Evolutionary conservation across 495 filamentous ascomycete species (phyloP).

Genomic region (Thermothielavioides terrestris): DNA sequence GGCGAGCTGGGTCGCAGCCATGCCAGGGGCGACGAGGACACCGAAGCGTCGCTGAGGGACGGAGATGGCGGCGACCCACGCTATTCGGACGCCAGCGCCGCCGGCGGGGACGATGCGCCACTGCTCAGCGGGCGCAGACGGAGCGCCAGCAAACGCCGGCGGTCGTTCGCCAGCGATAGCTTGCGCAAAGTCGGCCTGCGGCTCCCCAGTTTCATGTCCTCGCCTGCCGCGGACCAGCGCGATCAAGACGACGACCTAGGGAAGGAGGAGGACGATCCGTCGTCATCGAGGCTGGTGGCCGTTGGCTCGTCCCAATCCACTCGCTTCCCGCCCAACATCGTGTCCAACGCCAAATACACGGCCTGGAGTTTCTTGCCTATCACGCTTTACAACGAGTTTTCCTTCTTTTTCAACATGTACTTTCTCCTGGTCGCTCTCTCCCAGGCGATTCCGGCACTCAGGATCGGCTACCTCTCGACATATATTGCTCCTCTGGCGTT

Average conservation of each 20-base stretch:
- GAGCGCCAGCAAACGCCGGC: conserved; percentile 17
- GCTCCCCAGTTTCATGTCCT: conserved; percentile 47
- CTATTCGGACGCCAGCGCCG: conserved; percentile 44
- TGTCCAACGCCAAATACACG: conserved; percentile 99
- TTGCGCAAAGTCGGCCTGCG: conserved; percentile 33
- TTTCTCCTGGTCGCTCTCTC: conserved; percentile 92
- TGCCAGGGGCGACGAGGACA: conserved; percentile 47
- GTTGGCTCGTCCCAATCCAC: conserved; percentile 43
- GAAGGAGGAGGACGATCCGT: conserved; percentile 46
- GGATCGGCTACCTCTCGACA: conserved; percentile 90
- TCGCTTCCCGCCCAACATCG: conserved; percentile 69
- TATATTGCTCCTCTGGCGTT: conserved; percentile 91
- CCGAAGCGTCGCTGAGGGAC: conserved; percentile 48
- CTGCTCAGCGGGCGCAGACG: conserved; percentile 42
- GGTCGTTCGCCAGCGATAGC: conserved; percentile 29
- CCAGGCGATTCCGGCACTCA: conserved; percentile 77
- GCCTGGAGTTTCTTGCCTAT: conserved; percentile 87
- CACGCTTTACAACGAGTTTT: conserved; percentile 97
- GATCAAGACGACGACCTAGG: conserved; percentile 29
- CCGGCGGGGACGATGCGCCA: conserved; percentile 56
- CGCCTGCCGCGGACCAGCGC: conserved; percentile 18
- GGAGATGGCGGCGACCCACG: conserved; percentile 42
- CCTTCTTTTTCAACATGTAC: conserved; percentile 99
- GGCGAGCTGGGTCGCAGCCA: conserved; percentile 51
- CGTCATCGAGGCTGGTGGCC: conserved; percentile 42